These are phyloP conservation scores for Syzygium grande DNA, from an alignment of 345 rosid species.

Conservation along the genomic window DNA sequence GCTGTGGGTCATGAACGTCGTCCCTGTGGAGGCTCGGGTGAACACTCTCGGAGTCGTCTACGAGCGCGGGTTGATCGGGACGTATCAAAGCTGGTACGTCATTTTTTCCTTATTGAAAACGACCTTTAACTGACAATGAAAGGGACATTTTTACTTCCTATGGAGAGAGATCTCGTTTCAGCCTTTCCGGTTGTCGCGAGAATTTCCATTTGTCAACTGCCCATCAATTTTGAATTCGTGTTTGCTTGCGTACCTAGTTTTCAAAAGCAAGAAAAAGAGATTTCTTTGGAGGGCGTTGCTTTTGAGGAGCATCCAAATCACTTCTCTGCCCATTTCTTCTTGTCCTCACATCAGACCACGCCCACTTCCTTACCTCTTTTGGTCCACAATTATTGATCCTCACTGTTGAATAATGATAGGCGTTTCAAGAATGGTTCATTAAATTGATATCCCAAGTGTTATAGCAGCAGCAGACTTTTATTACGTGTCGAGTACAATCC, in stretches of 20 bases:
- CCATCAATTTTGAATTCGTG: background rate
- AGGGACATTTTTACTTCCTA: background rate
- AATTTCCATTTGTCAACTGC: background rate
- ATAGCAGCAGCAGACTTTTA: background rate
- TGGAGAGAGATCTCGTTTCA: background rate
- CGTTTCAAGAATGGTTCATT: background rate
- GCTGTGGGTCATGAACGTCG: slow-evolving; percentile 77
- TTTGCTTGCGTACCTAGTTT: background rate
- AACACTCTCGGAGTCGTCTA: slow-evolving; percentile 76
- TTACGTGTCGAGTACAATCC: background rate
- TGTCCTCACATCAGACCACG: background rate
- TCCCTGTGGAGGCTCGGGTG: slow-evolving; percentile 47
- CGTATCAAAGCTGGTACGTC: slow-evolving; percentile 84
- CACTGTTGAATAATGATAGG: background rate
- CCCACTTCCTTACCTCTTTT: background rate
- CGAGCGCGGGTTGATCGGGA: slow-evolving; percentile 88
- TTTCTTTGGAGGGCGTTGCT: background rate
- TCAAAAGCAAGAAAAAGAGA: background rate
- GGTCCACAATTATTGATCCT: background rate
- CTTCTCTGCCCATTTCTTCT: background rate
- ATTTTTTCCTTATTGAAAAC: background rate
- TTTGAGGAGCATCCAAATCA: background rate
- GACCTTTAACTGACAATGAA: background rate
- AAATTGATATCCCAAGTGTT: background rate
- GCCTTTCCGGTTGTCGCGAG: background rate